These are phyloP conservation scores for Ustilaginoidea virens DNA, from an alignment of 2,329 filamentous ascomycete genomes.

Conservation along the genomic window DNA sequence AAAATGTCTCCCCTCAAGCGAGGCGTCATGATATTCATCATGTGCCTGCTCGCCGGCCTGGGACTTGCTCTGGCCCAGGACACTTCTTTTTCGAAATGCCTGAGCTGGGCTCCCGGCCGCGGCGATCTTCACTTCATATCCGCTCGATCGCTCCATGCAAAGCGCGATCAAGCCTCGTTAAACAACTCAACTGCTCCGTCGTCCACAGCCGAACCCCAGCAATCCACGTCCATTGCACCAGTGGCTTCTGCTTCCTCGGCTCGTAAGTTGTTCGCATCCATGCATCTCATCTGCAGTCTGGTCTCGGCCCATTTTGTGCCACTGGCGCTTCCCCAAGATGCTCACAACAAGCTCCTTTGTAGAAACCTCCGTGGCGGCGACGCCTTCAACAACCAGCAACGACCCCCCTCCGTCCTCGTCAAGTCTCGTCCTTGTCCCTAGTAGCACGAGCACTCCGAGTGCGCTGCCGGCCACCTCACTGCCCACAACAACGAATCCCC, in stretches of 20 bases:
- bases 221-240: neutral
- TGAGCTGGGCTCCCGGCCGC: conserved; percentile 1
- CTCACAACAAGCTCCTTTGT: too few species aligned
- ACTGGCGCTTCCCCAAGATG: neutral
- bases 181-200: conserved; percentile 2
- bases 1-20: conserved; percentile 8
- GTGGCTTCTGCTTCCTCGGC: neutral
- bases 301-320: neutral
- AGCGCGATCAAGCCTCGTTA: conserved; percentile 2
- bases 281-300: neutral
- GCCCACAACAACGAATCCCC: neutral
- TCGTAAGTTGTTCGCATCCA: neutral
- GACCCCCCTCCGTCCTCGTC: too few species aligned
- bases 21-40: conserved; percentile 7
- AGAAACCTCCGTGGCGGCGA: too few species aligned
- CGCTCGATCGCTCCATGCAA: conserved; percentile 2
- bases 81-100: neutral
- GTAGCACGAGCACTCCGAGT: too few species aligned
- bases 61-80: conserved; percentile 8
- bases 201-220: neutral
- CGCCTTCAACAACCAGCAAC: too few species aligned
- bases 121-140: neutral
- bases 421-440: neutral
- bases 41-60: conserved; percentile 13
- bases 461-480: neutral